Base-by-base conservation (phyloP, 2,329 filamentous ascomycete genomes). In the Penicillium frequentans region DNA sequence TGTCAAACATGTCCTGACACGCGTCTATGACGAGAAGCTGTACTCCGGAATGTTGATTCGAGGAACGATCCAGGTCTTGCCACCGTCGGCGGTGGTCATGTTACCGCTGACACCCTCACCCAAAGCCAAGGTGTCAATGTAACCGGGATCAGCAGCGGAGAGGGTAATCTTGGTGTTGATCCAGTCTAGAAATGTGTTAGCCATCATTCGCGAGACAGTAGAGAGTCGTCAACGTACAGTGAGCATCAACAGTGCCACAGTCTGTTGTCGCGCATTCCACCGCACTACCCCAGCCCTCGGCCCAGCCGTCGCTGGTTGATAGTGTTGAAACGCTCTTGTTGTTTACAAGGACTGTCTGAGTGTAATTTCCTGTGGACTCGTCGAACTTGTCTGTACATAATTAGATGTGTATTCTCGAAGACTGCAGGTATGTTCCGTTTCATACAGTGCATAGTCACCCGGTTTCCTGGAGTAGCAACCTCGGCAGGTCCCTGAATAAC, bases 11-110 rank as follows among this genome's bases (percentile, higher is more conserved):
- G 10, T 14, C 19, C 39, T 23, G 10, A 3, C 39, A 42, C 14
- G 19, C 19, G 5, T 42, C 19, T 42, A 42, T 23, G 39, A 42
- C n/a, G 29, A 19, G 27, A 67, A 67, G 1, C 61, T 59, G 43
- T 48, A 72, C 52, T 69, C 63, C 0, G 69, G 70, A 49, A 77
- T 74, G 11, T 59, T 51, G 50, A 79, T 78, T 10, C 69, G 73
- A 26, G 59, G 71, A 27, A 79, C 71, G n/a, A 67, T 75, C 77
- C 77, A 79, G 5, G 76, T 79, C 62, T 74, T 74, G 8, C 77
- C 77, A 29, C 70, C 70, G 54, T 80, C 77, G 13, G 49, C 66
- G 6, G 75, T 79, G 33, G 67, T 64, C 71, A 79, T 70, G 9
- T 74, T 68, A 8, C 74, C 77, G 10, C 73, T 77, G n/a, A 76